phyloP scores from a whole-genome alignment of 345 rosid genomes.

The Corchorus capsularis region DNA sequence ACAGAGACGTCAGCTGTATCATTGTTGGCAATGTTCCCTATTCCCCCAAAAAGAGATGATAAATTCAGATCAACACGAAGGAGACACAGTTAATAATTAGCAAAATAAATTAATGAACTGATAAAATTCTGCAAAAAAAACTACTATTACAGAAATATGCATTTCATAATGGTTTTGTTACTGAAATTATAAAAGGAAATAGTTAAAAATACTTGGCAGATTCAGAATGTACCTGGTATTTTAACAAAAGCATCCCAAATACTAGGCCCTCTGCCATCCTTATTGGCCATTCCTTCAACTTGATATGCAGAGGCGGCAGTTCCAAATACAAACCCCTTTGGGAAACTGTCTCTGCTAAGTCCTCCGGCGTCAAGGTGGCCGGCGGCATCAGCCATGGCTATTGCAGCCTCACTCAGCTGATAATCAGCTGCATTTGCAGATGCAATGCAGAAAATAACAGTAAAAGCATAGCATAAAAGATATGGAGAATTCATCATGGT shows the following conservation, averaged over 20 bases:
- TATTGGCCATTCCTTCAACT: conserved; percentile 51
- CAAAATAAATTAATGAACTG: too few relatives aligned
- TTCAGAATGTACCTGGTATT: conserved; percentile 37
- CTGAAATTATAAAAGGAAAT: not conserved
- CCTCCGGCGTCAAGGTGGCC: conserved; percentile 11
- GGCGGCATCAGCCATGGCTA: conserved; percentile 11
- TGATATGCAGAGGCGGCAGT: conserved; percentile 20
- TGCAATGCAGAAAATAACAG: not conserved
- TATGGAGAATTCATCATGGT: not conserved
- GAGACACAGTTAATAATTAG: not conserved
- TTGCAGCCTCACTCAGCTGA: conserved; percentile 21
- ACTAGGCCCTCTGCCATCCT: conserved; percentile 66
- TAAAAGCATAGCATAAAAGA: not conserved
- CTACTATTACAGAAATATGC: too few relatives aligned
- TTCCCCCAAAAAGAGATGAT: not conserved
- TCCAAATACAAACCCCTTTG: conserved; percentile 16
- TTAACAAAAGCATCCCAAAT: conserved; percentile 67
- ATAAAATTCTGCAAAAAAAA: too few relatives aligned
- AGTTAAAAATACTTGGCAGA: not conserved
- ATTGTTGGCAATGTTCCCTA: conserved; percentile 46
- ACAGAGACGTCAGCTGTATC: conserved; percentile 52
- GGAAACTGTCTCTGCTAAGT: conserved; percentile 17
- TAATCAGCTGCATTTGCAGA: conserved; percentile 14
- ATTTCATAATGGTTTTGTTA: not conserved
- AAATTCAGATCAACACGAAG: not conserved